A percentile compares a stretch with the other conserved stretches of the same genome.
phyloP scores from a whole-genome alignment of 768 basidiomycete species.

The Erythrobasidium yunnanense region DNA sequence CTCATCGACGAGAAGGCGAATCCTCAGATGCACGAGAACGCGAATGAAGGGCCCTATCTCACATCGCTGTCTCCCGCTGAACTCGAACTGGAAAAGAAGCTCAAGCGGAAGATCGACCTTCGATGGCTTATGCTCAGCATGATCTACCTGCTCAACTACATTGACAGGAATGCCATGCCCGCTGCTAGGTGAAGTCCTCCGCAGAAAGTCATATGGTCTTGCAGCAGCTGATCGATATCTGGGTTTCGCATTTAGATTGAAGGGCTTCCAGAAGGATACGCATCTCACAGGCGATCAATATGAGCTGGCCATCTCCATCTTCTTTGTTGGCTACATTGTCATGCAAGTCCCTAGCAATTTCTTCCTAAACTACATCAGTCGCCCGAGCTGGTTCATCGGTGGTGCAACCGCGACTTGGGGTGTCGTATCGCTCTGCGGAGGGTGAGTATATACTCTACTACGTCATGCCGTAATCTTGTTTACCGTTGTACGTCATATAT shows the following conservation, averaged over 20 bases:
- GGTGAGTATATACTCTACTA: neutral
- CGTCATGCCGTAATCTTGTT: neutral
- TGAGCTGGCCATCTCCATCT: neutral
- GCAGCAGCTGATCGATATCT: neutral
- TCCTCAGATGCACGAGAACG: too few species aligned
- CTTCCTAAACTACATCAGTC: neutral
- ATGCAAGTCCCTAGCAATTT: neutral
- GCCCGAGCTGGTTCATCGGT: neutral
- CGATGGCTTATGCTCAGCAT: neutral
- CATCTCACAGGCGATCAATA: neutral
- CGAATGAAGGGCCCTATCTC: too few species aligned
- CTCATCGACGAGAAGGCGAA: too few species aligned
- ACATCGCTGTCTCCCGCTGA: too few species aligned
- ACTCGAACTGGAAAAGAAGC: neutral
- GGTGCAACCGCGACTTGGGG: neutral
- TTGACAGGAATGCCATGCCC: neutral
- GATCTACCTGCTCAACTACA: neutral
- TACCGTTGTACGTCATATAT: neutral
- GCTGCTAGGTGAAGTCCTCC: neutral
- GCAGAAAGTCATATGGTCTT: neutral
- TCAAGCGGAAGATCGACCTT: neutral
- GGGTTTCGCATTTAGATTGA: neutral
- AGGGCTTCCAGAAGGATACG: conserved; percentile 1
- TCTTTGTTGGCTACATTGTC: neutral
- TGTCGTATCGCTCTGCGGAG: neutral